Conservation (phyloP, 371 early-diverging fungal species). For the Mortierella sp. region DNA sequence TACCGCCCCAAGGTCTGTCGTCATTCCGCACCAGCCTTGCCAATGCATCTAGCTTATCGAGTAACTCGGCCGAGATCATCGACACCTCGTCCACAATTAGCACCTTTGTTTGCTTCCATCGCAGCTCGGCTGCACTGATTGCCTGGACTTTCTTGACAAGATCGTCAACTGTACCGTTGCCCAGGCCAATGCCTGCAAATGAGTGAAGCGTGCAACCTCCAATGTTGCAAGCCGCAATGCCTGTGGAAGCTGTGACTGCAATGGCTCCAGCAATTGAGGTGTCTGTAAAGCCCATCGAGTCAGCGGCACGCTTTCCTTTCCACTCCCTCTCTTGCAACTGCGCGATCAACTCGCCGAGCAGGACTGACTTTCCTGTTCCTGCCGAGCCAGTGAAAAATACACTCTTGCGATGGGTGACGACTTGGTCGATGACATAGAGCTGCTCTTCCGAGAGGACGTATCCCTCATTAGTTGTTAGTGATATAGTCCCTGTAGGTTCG, state of each 20-base stretch:
- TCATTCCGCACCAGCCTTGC: conserved; percentile 19
- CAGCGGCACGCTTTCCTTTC: not conserved
- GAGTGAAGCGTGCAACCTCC: conserved; percentile 71
- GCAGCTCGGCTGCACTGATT: conserved; percentile 2
- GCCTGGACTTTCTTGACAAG: conserved; percentile 8
- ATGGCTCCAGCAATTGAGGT: conserved; percentile 27
- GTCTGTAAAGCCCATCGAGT: conserved; percentile 1
- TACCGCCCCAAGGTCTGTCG: conserved; percentile 64
- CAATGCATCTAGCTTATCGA: conserved; percentile 41
- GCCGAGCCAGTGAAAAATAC: conserved; percentile 69
- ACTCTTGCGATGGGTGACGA: conserved; percentile 57
- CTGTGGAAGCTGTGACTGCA: conserved; percentile 52
- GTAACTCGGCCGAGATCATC: conserved; percentile 58
- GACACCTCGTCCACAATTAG: conserved; percentile 69
- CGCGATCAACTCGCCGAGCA: conserved; percentile 56
- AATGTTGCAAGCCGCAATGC: conserved; percentile 61
- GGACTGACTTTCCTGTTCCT: conserved; percentile 55
- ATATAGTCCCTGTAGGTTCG: too few relatives aligned
- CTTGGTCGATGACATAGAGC: conserved; percentile 61
- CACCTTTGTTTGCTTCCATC: conserved; percentile 55
- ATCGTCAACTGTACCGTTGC: conserved; percentile 11
- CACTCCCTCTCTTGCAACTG: conserved; percentile 15
- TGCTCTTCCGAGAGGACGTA: conserved; percentile 66
- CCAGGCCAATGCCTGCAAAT: conserved; percentile 63
- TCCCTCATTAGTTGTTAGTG: conserved; percentile 2